These are phyloP conservation scores for Pichia sp. DNA, from an alignment of 1,139 yeast species.

Conservation along the genomic window DNA sequence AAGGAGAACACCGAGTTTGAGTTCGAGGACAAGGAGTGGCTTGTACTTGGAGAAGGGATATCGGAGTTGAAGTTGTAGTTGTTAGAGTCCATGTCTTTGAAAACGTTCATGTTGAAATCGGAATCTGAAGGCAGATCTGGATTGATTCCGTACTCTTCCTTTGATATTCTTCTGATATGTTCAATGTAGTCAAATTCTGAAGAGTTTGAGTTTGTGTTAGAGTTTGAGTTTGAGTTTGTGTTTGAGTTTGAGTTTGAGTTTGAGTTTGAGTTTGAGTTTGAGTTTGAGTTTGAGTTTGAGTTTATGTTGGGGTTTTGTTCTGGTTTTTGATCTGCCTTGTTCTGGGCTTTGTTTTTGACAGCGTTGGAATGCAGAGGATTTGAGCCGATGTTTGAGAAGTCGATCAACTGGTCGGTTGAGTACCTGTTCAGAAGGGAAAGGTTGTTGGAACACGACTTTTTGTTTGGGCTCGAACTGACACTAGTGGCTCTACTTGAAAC, in stretches of 20 bases:
- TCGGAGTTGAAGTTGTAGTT: conserved; percentile 8
- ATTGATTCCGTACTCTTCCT: conserved; percentile 30
- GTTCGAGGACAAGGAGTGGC: conserved; percentile 29
- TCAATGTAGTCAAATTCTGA: conserved; percentile 33
- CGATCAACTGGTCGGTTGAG: conserved; percentile 14
- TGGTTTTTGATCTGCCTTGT: neutral
- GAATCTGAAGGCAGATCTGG: conserved; percentile 17
- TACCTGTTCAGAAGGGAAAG: conserved; percentile 21
- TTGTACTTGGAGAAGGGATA: conserved; percentile 24
- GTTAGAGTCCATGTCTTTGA: conserved; percentile 16
- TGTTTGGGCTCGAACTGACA: neutral
- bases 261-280: conserved; percentile 1
- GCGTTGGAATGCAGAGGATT: neutral
- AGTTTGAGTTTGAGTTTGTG: neutral
- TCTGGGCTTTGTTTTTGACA: neutral
- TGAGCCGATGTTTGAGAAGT: neutral
- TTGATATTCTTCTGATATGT: conserved; percentile 33
- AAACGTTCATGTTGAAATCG: conserved; percentile 5
- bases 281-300: neutral
- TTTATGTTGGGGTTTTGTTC: neutral
- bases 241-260: conserved; percentile 1
- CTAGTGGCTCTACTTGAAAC: neutral
- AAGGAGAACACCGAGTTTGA: conserved; percentile 28
- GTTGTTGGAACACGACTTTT: conserved; percentile 8
- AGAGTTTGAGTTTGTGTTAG: neutral